Evolutionary conservation across 768 basidiomycete genomes (phyloP), one percentile per base, ranked within the genome.

Genomic region (Russula foetens): DNA sequence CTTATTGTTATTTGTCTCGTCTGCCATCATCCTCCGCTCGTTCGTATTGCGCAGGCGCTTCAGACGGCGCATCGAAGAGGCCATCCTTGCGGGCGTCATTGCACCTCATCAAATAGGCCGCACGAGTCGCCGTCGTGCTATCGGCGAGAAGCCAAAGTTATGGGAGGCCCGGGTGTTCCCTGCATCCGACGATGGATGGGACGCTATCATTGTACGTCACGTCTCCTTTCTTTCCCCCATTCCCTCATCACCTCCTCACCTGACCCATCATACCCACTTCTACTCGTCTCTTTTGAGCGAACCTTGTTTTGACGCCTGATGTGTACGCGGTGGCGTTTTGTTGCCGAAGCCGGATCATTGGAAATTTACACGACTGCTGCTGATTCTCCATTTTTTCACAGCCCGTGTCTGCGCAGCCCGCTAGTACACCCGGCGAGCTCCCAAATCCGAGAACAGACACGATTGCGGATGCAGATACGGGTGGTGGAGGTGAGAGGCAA

Each of bases 1-100:
- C 64, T 75, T 88, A 46, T 80, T 89, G 62, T 76, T 89, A 19
- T 74, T 81, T 45, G 78, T 88, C 53, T 87, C 85, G 9, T 81
- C 76, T 44, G 79, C 80, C 7, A 83, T 89, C 64, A 77, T 88
- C 56, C 72, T 84, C 49, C 80, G 88, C 46, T 84, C 86, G 1
- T 81, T 81, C 64, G 66, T 86, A 59, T 67, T 84, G 19, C 81
- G 86, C 21, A 74, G 84, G 17, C 80, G 83, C 23, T 82, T 81
- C 70, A 81, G 79, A 15, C 77, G 75, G 9, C 77, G 76, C 21
- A 66, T 85, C 51, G 77, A 82, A 49, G 79, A 79, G 17, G 83
- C 83, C 0, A 69, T 84, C 44, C 77, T 79, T 1, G 74, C 77
- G 0, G 84, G 84, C 43, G 67, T 77, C 35, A 69, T 83, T 19